Conservation (phyloP, 208 protist species). For the Crithidia brevicula region DNA sequence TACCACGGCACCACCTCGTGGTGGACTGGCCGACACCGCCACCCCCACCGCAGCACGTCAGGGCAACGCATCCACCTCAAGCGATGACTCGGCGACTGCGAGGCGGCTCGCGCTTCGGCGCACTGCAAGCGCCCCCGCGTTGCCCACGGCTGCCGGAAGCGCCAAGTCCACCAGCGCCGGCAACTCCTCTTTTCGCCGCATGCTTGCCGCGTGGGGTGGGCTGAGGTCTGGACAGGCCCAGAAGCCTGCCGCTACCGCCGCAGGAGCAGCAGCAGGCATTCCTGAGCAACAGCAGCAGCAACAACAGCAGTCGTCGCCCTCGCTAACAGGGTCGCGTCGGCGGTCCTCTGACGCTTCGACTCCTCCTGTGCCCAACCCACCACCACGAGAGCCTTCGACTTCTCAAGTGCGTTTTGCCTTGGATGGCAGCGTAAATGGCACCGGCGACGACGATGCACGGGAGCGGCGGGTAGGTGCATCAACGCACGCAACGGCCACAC, state of each 20-base stretch:
- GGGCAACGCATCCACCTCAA: conserved; percentile 1
- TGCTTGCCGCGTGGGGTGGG: conserved; percentile 14
- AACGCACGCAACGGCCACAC: background rate
- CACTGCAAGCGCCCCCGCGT: background rate
- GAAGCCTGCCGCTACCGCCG: background rate
- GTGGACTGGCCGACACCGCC: background rate
- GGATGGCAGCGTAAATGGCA: conserved; percentile 14
- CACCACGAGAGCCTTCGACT: background rate
- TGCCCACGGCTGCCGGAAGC: background rate
- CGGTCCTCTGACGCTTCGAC: background rate
- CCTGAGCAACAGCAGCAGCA: background rate
- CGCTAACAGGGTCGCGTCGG: background rate
- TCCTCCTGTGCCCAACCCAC: background rate
- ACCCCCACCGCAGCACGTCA: background rate
- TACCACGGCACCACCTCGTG: background rate
- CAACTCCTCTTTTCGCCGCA: conserved; percentile 4
- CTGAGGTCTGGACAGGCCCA: background rate
- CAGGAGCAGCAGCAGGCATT: background rate
- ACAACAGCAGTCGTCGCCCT: background rate
- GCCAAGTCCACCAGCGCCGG: background rate
- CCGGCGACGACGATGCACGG: background rate
- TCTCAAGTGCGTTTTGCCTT: conserved; percentile 4
- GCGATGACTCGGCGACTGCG: background rate
- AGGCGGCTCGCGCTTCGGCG: background rate
- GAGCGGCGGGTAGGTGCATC: background rate